Base-by-base conservation (phyloP, 1,139 yeast genomes). In the Saccharomyces pastorianus region DNA sequence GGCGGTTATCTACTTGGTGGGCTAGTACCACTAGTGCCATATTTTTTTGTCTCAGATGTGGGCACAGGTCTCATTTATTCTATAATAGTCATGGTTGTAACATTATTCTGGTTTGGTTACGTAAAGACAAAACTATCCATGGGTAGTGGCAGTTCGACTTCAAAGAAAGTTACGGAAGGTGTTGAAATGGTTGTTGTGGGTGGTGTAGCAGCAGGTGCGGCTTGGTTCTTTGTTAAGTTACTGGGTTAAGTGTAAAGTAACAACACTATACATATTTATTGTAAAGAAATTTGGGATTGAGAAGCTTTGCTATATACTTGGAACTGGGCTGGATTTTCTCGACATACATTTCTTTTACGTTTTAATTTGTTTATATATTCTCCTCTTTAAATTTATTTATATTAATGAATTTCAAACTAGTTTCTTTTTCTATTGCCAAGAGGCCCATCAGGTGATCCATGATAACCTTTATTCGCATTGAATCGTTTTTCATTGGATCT, bases 201-300 rank as follows among this genome's bases (percentile, higher is more conserved):
- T 47, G 95, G 97, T 17, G 74, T 87, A 34, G 99, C 99, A 27
- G 99, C 99, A 4, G 96, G 96, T 6, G 88, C 96, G 27, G 98
- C 99, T 23, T 93, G 96, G 96, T 83, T 83, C 49, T 80, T 91
- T 68, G 98, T 93, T 48, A 85, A 84, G 67, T 73, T 85, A 59
- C 84, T 90, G 59, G 96, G 61, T 42, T 61, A 54, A 57, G 17
- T 50, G 38, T 25, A 31, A 28, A 20, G 47, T 48, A 48, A 14
- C 8, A 13, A 23, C 17, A 29, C 13, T 48, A 48, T 28, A 27
- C 49, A 47, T 47, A 38, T 20, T 38, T 20, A 38, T 20, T 17
- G 44, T 17, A 17, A 38, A 20, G 44, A 11, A 38, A 17, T 38
- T 20, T 13, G 25, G 44, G 20, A 26, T 9, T 11, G 17, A 13